These are phyloP conservation scores for Penicillium glabrum DNA, from an alignment of 2,329 filamentous ascomycete genomes.

Conservation along the genomic window DNA sequence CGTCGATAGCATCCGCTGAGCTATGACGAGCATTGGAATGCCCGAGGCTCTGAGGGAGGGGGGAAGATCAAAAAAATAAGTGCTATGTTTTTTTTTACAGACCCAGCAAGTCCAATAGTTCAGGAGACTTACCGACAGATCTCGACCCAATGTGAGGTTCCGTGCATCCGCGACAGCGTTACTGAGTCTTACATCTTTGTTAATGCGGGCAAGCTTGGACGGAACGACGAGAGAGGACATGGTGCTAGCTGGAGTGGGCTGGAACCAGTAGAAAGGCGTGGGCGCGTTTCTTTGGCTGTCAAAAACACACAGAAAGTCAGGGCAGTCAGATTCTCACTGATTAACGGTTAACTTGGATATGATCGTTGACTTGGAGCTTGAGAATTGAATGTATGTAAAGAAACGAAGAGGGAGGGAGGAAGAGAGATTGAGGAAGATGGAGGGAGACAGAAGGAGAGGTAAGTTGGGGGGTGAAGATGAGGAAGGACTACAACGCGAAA, in stretches of 20 bases:
- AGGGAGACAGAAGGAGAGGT: neutral
- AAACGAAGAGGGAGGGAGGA: neutral
- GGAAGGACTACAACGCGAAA: neutral
- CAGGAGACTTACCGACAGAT: slow-evolving; percentile 27
- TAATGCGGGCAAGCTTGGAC: slow-evolving; percentile 25
- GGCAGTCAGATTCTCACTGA: neutral
- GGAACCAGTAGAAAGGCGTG: neutral
- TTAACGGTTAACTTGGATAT: neutral
- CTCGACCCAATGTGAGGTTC: slow-evolving; percentile 22
- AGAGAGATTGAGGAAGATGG: neutral
- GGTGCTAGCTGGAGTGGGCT: neutral
- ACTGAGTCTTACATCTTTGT: slow-evolving; percentile 18
- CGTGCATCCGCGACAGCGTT: slow-evolving; percentile 21
- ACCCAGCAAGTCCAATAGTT: too few relatives aligned
- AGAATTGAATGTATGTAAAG: neutral
- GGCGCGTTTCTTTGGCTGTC: neutral
- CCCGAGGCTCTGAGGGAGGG: slow-evolving; percentile 23
- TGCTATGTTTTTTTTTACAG: neutral
- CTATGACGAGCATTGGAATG: slow-evolving; percentile 24
- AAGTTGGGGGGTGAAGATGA: neutral
- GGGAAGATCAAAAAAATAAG: neutral
- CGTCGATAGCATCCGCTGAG: slow-evolving; percentile 32
- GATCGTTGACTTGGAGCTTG: neutral
- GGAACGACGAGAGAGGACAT: slow-evolving; percentile 32
- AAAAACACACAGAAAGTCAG: neutral